These are phyloP conservation scores for Mycosphaerelloides madeirae DNA, from an alignment of 2,329 filamentous ascomycete genomes.

Conservation along the genomic window DNA sequence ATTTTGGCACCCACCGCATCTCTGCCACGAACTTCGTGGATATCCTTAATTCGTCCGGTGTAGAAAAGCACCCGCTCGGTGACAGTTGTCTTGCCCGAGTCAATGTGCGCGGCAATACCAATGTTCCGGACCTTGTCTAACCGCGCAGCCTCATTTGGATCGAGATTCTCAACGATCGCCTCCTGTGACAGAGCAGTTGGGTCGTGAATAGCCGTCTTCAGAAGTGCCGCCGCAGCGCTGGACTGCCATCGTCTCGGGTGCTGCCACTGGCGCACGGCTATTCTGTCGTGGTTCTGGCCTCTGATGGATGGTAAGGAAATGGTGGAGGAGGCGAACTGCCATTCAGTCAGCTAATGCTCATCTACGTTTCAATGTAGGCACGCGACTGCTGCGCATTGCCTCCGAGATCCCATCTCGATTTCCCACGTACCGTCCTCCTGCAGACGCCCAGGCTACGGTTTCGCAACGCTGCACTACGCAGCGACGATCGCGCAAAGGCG, in stretches of 20 bases:
- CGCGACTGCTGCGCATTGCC: too few species aligned
- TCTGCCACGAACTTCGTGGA: slow-evolving; percentile 93
- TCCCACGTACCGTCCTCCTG: slow-evolving; percentile 1
- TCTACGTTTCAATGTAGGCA: too few species aligned
- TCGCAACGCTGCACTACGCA: slow-evolving; percentile 24
- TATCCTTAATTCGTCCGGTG: slow-evolving; percentile 91
- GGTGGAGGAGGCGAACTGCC: slow-evolving; percentile 22
- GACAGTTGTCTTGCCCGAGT: slow-evolving; percentile 95
- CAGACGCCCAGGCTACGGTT: slow-evolving; percentile 9
- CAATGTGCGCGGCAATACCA: slow-evolving; percentile 97
- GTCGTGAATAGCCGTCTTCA: slow-evolving; percentile 55
- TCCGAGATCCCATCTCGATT: too few species aligned
- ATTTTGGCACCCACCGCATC: slow-evolving; percentile 97
- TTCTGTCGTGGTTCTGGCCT: slow-evolving; percentile 28
- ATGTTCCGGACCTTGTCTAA: slow-evolving; percentile 87
- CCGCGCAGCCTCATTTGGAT: slow-evolving; percentile 70
- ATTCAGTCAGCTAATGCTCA: slow-evolving; percentile 3
- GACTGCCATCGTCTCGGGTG: slow-evolving; percentile 26
- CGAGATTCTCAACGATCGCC: slow-evolving; percentile 72
- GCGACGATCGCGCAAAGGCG: slow-evolving; percentile 24
- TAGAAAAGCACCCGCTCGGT: slow-evolving; percentile 98
- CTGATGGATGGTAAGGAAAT: slow-evolving; percentile 13
- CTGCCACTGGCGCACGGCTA: slow-evolving; percentile 11
- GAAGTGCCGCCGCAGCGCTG: slow-evolving; percentile 28
- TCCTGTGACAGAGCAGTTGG: slow-evolving; percentile 56